Percentiles rank a stretch among this genome's conserved stretches.
Conservation (phyloP, 192 early-diverging fungal genomes). For the Allomyces arbusculus region DNA sequence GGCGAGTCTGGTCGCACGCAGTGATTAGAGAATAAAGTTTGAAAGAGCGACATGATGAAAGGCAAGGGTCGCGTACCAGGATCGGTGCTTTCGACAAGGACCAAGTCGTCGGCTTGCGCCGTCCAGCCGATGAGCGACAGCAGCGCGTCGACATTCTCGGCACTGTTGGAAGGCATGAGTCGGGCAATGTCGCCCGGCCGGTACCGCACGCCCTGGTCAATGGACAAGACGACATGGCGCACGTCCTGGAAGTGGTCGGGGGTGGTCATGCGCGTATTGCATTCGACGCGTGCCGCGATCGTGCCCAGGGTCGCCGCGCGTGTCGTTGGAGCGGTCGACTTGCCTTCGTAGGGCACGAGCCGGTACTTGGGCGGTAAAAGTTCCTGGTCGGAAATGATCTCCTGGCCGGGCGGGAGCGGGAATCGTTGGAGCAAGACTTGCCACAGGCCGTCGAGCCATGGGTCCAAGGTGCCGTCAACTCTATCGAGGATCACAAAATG, state of each 20-base stretch:
- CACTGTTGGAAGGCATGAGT: constrained; percentile 50
- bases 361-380: constrained; percentile 2
- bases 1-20: background rate
- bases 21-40: no score
- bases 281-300: no score
- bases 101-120: constrained; percentile 34
- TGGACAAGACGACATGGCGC: constrained; percentile 48
- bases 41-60: no score
- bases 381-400: constrained; percentile 24
- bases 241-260: constrained; percentile 81
- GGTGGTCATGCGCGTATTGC: constrained; percentile 36
- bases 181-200: constrained; percentile 62
- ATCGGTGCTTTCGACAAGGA: constrained; percentile 25
- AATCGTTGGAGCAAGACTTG: constrained; percentile 26
- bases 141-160: constrained; percentile 43
- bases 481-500: constrained; percentile 9
- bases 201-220: constrained; percentile 24
- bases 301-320: background rate
- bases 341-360: background rate
- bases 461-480: constrained; percentile 67
- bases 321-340: constrained; percentile 1
- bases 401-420: constrained; percentile 33
- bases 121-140: constrained; percentile 50
- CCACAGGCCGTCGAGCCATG: constrained; percentile 73
- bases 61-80: constrained; percentile 16